Base-by-base conservation (phyloP, 805 yeast genomes). In the Debaryomyces tyrocola region DNA sequence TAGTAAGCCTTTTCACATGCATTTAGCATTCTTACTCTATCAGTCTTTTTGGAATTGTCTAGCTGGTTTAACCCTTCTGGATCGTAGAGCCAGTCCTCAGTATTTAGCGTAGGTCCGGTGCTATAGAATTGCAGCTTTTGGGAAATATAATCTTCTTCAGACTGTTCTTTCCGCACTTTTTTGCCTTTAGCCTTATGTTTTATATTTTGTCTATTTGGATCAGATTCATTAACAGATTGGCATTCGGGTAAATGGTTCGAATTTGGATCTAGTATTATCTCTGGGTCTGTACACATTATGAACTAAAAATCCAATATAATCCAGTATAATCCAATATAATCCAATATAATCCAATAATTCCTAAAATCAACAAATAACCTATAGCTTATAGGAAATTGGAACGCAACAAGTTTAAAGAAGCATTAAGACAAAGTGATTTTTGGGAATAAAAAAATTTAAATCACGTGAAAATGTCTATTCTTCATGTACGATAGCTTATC, bases 1-100 rank as follows among this genome's bases (percentile, higher is more conserved):
- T 69, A 90, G 58, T 84, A 89, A 2, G 82, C 74, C 49, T 82
- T 67, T 52, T 87, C 90, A 28, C 87, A 75, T 8, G 83, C 80
- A 48, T 81, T 80, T 39, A 83, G 72, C 24, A 85, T 57, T 38
- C 69, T 69, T 12, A 76, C 82, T 42, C 89, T 68, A 42, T 79
- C 82, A 2, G 80, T 72, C 53, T 87, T 87, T 33, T 56, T 52
- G 17, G 49, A 36, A 14, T 69, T 58, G 7, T 67, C 58, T 18
- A 71, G 50, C 1, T 62, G 42, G 27, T 71, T 66, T 2, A 69
- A 42, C 1, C 43, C 52, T 0, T 55, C 44, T 4, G 43, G 50
- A 20, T 67, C 58, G 17, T 57, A 67, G 3, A 79, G 65, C 80
- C 82, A 77, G 37, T 64, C 57, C 4, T 62, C 58, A 0, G 77